A percentile compares a stretch with the other conserved stretches of the same genome.
These are phyloP conservation scores for Globisporangium middletonii DNA, from an alignment of 352 stramenopile species.

Conservation along the genomic window DNA sequence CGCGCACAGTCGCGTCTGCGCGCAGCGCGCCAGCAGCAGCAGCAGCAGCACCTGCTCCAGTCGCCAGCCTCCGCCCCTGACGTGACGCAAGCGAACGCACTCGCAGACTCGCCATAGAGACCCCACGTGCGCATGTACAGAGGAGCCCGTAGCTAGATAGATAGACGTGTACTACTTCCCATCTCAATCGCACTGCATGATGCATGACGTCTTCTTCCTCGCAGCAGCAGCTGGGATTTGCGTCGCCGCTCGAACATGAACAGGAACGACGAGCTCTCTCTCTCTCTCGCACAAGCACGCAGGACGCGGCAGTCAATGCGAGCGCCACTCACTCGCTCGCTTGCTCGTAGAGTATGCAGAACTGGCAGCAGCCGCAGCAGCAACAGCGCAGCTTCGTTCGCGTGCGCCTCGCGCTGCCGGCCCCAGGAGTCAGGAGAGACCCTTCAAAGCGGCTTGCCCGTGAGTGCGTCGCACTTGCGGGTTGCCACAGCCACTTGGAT, in stretches of 20 bases:
- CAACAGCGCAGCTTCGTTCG: background rate
- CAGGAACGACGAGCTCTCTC: too few species aligned
- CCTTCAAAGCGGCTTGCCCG: conserved; percentile 1
- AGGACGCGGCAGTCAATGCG: background rate
- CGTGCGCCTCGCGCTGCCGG: background rate
- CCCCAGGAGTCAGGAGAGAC: too few species aligned
- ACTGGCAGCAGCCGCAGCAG: background rate
- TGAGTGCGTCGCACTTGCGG: conserved; percentile 12
- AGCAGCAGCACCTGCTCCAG: conserved; percentile 9
- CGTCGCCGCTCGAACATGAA: too few species aligned
- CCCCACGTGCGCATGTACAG: background rate
- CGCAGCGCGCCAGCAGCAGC: conserved; percentile 34
- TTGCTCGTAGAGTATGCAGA: background rate
- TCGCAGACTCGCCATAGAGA: background rate
- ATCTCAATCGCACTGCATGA: background rate
- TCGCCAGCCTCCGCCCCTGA: background rate
- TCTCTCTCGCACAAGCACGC: background rate
- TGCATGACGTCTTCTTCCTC: background rate
- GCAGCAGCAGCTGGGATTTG: too few species aligned
- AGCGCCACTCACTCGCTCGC: background rate
- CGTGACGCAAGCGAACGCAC: background rate
- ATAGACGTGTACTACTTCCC: background rate
- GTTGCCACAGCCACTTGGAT: conserved; percentile 18
- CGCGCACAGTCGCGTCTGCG: conserved; percentile 37
- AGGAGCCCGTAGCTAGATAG: background rate